Conservation (phyloP, 139 green algal species). For the Tetraselmis striata region DNA sequence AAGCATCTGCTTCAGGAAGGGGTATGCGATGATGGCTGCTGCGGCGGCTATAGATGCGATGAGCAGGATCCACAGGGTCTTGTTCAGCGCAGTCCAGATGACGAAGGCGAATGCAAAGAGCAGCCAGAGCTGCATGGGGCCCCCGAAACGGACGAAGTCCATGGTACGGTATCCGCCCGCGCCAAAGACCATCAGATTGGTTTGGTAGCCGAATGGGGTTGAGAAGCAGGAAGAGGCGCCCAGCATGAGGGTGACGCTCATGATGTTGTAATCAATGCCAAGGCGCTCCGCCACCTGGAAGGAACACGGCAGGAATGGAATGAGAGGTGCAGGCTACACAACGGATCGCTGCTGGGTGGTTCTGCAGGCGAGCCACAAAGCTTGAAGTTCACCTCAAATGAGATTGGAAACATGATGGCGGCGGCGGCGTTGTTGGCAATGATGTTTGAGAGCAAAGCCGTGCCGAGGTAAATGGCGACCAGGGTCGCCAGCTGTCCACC, state of each 20-base stretch:
- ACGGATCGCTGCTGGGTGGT: too few relatives aligned
- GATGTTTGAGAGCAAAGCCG: slow-evolving; percentile 46
- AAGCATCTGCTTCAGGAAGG: background rate
- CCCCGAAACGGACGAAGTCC: slow-evolving; percentile 49
- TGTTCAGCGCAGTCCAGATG: background rate
- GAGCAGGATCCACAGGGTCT: background rate
- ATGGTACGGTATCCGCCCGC: slow-evolving; percentile 52
- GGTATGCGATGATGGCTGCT: background rate
- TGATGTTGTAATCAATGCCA: slow-evolving; percentile 24
- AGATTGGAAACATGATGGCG: slow-evolving; percentile 54
- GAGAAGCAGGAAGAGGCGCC: slow-evolving; percentile 49
- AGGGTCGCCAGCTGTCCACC: slow-evolving; percentile 35
- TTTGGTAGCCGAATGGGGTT: slow-evolving; percentile 65
- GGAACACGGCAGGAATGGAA: too few relatives aligned
- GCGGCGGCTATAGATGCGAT: background rate
- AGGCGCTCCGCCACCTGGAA: slow-evolving; percentile 19
- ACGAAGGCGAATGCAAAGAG: slow-evolving; percentile 17
- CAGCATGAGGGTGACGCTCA: slow-evolving; percentile 40
- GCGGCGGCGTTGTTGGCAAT: slow-evolving; percentile 60
- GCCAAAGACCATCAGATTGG: slow-evolving; percentile 67
- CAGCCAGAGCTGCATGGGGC: slow-evolving; percentile 33
- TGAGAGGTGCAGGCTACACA: too few relatives aligned
- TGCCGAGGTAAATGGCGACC: slow-evolving; percentile 50
- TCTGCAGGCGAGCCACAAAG: too few relatives aligned
- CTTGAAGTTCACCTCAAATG: slow-evolving; percentile 4